Conservation (phyloP, 495 filamentous ascomycete genomes). For the Aspergillus egyptiacus region DNA sequence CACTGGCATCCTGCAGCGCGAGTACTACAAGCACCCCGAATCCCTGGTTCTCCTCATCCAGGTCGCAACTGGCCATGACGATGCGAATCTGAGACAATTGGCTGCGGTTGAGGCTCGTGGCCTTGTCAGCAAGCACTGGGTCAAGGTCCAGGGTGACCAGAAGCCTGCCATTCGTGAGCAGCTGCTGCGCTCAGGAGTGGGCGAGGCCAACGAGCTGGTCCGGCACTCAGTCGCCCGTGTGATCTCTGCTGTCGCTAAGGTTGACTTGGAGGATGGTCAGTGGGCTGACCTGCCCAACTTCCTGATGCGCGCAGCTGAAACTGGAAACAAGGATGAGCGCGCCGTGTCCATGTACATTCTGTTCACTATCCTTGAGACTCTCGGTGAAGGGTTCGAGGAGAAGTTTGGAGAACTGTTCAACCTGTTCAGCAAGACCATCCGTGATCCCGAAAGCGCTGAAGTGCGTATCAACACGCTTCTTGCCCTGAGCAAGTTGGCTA, state of each 20-base stretch:
- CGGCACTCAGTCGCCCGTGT: slow-evolving; percentile 84
- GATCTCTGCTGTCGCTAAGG: slow-evolving; percentile 76
- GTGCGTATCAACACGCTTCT: slow-evolving; percentile 94
- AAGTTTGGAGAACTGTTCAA: slow-evolving; percentile 70
- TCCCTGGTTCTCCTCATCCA: slow-evolving; percentile 80
- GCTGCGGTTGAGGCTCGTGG: slow-evolving; percentile 82
- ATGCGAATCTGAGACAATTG: slow-evolving; percentile 70
- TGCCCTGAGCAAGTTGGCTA: slow-evolving; percentile 81
- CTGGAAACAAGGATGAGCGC: slow-evolving; percentile 65
- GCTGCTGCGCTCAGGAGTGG: slow-evolving; percentile 73
- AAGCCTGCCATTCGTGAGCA: slow-evolving; percentile 75
- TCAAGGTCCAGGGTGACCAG: slow-evolving; percentile 50
- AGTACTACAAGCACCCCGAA: slow-evolving; percentile 80
- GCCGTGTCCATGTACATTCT: slow-evolving; percentile 91
- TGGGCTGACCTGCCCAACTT: slow-evolving; percentile 77
- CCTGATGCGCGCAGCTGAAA: slow-evolving; percentile 66
- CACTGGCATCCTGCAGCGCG: slow-evolving; percentile 82
- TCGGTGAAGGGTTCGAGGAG: slow-evolving; percentile 72
- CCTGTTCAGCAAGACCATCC: slow-evolving; percentile 81
- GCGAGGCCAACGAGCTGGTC: slow-evolving; percentile 65
- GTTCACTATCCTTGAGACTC: slow-evolving; percentile 79
- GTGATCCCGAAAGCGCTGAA: slow-evolving; percentile 81
- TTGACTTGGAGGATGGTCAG: slow-evolving; percentile 80
- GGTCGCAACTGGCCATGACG: slow-evolving; percentile 68
- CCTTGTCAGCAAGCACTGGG: slow-evolving; percentile 84